Percentiles rank a stretch among this genome's conserved stretches.
Evolutionary conservation across 441 rosid species (phyloP).

Genomic region (Raphanus hybrid): DNA sequence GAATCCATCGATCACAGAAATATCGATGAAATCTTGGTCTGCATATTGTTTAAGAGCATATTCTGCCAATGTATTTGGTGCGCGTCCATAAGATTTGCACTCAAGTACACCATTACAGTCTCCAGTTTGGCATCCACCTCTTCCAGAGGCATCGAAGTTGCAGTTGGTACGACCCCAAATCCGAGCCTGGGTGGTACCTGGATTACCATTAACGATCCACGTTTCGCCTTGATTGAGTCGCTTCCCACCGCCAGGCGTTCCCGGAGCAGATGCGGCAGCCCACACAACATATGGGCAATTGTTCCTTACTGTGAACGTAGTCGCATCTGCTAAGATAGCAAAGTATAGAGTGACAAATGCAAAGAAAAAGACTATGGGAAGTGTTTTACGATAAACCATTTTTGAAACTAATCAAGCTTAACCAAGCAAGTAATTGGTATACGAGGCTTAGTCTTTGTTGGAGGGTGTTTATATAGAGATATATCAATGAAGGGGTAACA

Average conservation of each 20-base stretch:
- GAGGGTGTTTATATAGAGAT: constrained; percentile 26
- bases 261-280: constrained; percentile 51
- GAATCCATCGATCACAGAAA: constrained; percentile 65
- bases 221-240: constrained; percentile 49
- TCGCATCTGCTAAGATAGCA: constrained; percentile 41
- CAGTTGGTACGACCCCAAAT: constrained; percentile 66
- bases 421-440: background rate
- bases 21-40: constrained; percentile 54
- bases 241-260: constrained; percentile 60
- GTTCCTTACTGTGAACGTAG: constrained; percentile 48
- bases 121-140: constrained; percentile 54
- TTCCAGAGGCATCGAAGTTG: constrained; percentile 50
- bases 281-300: constrained; percentile 52
- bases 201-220: constrained; percentile 44
- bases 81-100: constrained; percentile 52
- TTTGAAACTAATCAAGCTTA: background rate
- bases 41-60: constrained; percentile 46
- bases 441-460: background rate
- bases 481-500: background rate
- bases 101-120: constrained; percentile 54
- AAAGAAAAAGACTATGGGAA: background rate
- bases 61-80: constrained; percentile 67
- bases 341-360: background rate
- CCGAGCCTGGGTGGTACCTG: constrained; percentile 45
- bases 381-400: constrained; percentile 22